Base-by-base conservation (phyloP, 306 rosid species). In the Ceratonia siliqua region DNA sequence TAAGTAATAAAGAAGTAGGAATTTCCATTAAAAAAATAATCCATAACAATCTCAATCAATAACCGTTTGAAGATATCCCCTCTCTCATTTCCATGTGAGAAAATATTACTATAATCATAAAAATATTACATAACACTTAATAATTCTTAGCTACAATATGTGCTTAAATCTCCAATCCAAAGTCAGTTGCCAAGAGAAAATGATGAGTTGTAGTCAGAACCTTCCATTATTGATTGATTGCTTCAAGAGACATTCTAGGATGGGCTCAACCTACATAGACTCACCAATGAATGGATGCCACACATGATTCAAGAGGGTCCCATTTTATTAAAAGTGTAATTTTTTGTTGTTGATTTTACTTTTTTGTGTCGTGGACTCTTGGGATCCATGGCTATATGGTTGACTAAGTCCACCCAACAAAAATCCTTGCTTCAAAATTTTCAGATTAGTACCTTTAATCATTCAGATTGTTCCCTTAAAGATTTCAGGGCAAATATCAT, bases 21-120 rank as follows among this genome's bases (percentile, higher is more conserved):
- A 30, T 59, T 74, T 22, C 6, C 48, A 41, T 30, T 75, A 54
- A 32, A 18, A 53, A 13, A 55, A 75, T 65, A 12, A 55, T 75
- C 36, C 33, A 13, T 21, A 36, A 28, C 10, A 49, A 20, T 63
- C 32, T 28, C 41, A 20, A 59, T 22, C 35, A 68, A 38, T 39
- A 70, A 20, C 50, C 18, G 50, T 58, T 46, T 33, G 13, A 61
- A 22, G 10, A 59, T 24, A 61, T 59, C 64, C 55, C 25, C 33
- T n/a, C n/a, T 24, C 28, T 17, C 59, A 62, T 66, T 62, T 70
- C 33, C 30, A 36, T 0, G 27, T 14, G 28, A 30, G 33, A 8
- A 62, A 38, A 70, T 5, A 14, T 2, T 12, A 12, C 20, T 6
- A 56, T 0, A 70, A 17, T 20, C 22, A 48, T 6, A 20, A 21